Evolutionary conservation across 768 basidiomycete genomes (phyloP).

Genomic region (Rhizopogon sp.): DNA sequence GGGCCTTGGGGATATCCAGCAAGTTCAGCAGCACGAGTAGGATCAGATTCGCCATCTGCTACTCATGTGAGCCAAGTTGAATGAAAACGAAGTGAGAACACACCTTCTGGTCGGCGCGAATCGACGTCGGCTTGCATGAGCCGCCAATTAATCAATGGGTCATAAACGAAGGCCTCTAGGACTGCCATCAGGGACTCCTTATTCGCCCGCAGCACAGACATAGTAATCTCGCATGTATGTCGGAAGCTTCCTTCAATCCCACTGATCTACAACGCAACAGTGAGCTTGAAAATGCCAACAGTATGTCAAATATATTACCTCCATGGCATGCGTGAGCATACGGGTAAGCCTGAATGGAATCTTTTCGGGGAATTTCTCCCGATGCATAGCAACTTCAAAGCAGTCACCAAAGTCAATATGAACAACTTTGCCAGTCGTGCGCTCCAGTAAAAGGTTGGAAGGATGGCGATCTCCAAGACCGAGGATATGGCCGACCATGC

Average conservation of each 20-base stretch:
- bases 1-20: slow-evolving; percentile 76
- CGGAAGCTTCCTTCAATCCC: slow-evolving; percentile 98
- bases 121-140: slow-evolving; percentile 84
- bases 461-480: slow-evolving; percentile 98
- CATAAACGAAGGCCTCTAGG: slow-evolving; percentile 97
- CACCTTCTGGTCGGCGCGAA: slow-evolving; percentile 63
- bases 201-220: slow-evolving; percentile 93
- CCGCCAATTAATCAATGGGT: slow-evolving; percentile 97
- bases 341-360: slow-evolving; percentile 97
- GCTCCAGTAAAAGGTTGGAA: slow-evolving; percentile 88
- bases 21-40: slow-evolving; percentile 55
- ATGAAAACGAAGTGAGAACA: slow-evolving; percentile 8
- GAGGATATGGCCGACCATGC: slow-evolving; percentile 98
- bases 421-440: slow-evolving; percentile 89
- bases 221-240: slow-evolving; percentile 94
- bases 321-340: slow-evolving; percentile 99
- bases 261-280: slow-evolving; percentile 63
- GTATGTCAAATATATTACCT: slow-evolving; percentile 42
- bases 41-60: slow-evolving; percentile 40
- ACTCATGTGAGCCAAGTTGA: background rate
- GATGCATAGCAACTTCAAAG: slow-evolving; percentile 96
- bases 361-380: slow-evolving; percentile 98
- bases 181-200: slow-evolving; percentile 99
- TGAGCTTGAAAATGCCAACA: slow-evolving; percentile 2
- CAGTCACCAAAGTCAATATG: slow-evolving; percentile 99